Evolutionary conservation across 129 eudicot genomes (phyloP).

Genomic region (Centella asiatica): DNA sequence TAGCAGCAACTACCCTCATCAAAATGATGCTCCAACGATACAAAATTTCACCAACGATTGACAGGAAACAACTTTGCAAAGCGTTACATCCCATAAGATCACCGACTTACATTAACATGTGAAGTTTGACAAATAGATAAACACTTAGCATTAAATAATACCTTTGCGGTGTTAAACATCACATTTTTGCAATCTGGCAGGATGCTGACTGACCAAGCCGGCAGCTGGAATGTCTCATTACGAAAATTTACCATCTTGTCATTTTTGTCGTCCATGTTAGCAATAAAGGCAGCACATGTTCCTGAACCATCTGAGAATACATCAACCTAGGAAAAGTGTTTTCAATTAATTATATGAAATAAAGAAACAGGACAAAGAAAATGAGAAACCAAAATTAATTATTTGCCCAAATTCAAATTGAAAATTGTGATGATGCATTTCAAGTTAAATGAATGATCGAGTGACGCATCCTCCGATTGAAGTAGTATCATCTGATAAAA

Average conservation of each 20-base stretch:
- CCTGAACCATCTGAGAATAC: constrained; percentile 62
- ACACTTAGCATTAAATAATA: constrained; percentile 13
- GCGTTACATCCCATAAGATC: background rate
- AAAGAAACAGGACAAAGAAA: background rate
- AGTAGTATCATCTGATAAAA: background rate
- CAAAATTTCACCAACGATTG: background rate
- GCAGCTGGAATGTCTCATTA: constrained; percentile 59
- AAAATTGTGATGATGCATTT: background rate
- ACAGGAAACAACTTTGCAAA: background rate
- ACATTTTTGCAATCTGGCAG: constrained; percentile 97
- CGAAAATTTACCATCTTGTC: constrained; percentile 56
- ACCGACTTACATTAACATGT: background rate
- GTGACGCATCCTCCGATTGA: background rate
- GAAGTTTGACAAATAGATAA: background rate
- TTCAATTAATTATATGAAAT: background rate
- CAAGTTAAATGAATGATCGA: background rate
- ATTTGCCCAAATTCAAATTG: background rate
- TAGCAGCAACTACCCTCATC: too few species aligned
- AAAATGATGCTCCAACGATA: background rate
- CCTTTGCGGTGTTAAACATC: constrained; percentile 91
- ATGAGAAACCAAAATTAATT: background rate
- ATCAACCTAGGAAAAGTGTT: constrained; percentile 50
- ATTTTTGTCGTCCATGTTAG: constrained; percentile 73
- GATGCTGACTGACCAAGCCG: constrained; percentile 99
- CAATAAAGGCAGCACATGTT: constrained; percentile 80